Evolutionary conservation across 2,329 filamentous ascomycete genomes (phyloP).

Genomic region (Xylaria sp.): DNA sequence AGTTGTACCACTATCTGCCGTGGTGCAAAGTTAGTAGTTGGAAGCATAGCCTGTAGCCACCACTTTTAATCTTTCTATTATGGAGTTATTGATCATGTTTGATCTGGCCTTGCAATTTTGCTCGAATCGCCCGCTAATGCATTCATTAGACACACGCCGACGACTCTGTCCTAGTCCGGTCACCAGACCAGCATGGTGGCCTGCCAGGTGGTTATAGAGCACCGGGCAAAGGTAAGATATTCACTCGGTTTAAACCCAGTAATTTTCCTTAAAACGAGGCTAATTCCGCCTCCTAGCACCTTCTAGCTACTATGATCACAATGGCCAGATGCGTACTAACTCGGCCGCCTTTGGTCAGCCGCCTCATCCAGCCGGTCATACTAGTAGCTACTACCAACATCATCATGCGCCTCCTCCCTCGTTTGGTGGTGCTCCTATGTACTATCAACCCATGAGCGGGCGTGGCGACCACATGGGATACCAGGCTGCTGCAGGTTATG

Average conservation of each 20-base stretch:
- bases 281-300: slow-evolving; percentile 55
- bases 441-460: slow-evolving; percentile 70
- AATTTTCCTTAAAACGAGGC: slow-evolving; percentile 45
- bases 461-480: slow-evolving; percentile 69
- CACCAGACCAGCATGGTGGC: slow-evolving; percentile 57
- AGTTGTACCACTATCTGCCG: too few relatives aligned
- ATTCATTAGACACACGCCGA: slow-evolving; percentile 79
- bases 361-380: slow-evolving; percentile 55
- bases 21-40: too few relatives aligned
- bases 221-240: slow-evolving; percentile 58
- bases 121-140: not conserved
- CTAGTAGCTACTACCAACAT: slow-evolving; percentile 66
- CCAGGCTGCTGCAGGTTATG: slow-evolving; percentile 57
- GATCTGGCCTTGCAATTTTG: not conserved
- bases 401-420: slow-evolving; percentile 51
- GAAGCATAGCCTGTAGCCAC: not conserved
- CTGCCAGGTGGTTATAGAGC: slow-evolving; percentile 59
- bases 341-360: slow-evolving; percentile 58
- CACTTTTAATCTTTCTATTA: too few relatives aligned
- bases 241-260: slow-evolving; percentile 30
- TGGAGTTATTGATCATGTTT: not conserved
- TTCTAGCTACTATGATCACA: slow-evolving; percentile 68
- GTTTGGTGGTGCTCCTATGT: slow-evolving; percentile 76
- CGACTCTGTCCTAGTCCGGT: slow-evolving; percentile 75
- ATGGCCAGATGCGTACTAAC: slow-evolving; percentile 65